Base-by-base conservation (phyloP, 164 flowering plant genomes). In the Magnolia kwangsiensis region DNA sequence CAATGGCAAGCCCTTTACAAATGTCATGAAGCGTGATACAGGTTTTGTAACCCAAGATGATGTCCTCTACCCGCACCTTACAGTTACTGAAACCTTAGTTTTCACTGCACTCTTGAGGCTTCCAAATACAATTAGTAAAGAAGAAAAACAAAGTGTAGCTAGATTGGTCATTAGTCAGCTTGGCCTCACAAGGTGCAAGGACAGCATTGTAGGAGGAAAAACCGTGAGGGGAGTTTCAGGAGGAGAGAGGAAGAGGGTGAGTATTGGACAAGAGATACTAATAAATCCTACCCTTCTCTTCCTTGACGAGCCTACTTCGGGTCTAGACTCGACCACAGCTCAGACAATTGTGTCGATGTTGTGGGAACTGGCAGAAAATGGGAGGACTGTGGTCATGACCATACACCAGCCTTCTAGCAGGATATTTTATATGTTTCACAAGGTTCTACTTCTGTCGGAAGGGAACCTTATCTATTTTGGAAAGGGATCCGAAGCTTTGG, bases 41-140 rank as follows among this genome's bases (percentile, higher is more conserved):
- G 96, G 98, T 0, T 91, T 91, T 66, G 97, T 93, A 1, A 88
- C 94, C 4, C 96, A 93, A 80, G 94, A 93, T 21, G 93, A 91
- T 61, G 84, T 87, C 7, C 82, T 93, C 11, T 88, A 87, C 65
- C 88, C 93, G 3, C 93, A 89, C 73, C 79, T 93, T 29, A 90
- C 94, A 0, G 94, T 93, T 3, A 77, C 81, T 0, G 97, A 93
- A 75, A 93, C 96, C 4, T 77, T 93, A 2, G 80, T 88, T 0
- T 93, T 55, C 88, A 90, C 95, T 1, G 93, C 95, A 11, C 88
- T 91, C 9, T 84, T 93, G 7, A 77, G 96, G 2, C 67, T 93
- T 9, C 93, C 94, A 1, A 88, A 85, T 29, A 87, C 74, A n/a
- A 14, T 88, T 8, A 83, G 82, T 0, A 83, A 74, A 63, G 72